A percentile compares a stretch with the other conserved stretches of the same genome.
phyloP scores from a whole-genome alignment of 257 asterid genomes.

The Primulina tabacum region DNA sequence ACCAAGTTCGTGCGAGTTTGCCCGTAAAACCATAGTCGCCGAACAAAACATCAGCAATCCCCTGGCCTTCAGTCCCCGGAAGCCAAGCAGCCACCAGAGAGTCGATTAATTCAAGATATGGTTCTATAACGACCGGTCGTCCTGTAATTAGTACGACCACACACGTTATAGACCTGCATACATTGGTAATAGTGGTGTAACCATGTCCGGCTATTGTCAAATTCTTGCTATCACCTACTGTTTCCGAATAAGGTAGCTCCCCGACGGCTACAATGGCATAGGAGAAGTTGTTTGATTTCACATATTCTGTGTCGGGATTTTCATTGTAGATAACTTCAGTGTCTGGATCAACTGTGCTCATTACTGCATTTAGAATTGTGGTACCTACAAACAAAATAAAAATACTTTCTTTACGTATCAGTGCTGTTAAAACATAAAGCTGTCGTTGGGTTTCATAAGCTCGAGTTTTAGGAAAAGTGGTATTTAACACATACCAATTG shows the following conservation, averaged over 20 bases:
- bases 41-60: slow-evolving; percentile 44
- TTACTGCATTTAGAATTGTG: slow-evolving; percentile 40
- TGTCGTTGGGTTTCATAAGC: background rate
- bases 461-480: background rate
- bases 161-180: slow-evolving; percentile 39
- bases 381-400: slow-evolving; percentile 34
- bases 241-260: slow-evolving; percentile 49
- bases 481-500: slow-evolving; percentile 24
- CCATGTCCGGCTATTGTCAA: slow-evolving; percentile 46
- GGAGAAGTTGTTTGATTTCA: slow-evolving; percentile 29
- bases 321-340: slow-evolving; percentile 38
- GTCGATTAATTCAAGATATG: slow-evolving; percentile 33
- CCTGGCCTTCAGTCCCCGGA: slow-evolving; percentile 54
- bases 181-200: slow-evolving; percentile 30
- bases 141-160: slow-evolving; percentile 42
- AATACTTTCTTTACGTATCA: background rate
- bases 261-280: slow-evolving; percentile 53
- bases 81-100: slow-evolving; percentile 52
- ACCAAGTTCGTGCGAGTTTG: slow-evolving; percentile 44
- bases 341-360: slow-evolving; percentile 31
- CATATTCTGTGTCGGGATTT: slow-evolving; percentile 34
- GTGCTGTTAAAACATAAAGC: background rate
- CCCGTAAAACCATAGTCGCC: slow-evolving; percentile 49
- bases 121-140: slow-evolving; percentile 42
- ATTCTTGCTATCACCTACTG: slow-evolving; percentile 40